Evolutionary conservation across 768 basidiomycete species (phyloP).

Genomic region (Neoboletus magnificus): DNA sequence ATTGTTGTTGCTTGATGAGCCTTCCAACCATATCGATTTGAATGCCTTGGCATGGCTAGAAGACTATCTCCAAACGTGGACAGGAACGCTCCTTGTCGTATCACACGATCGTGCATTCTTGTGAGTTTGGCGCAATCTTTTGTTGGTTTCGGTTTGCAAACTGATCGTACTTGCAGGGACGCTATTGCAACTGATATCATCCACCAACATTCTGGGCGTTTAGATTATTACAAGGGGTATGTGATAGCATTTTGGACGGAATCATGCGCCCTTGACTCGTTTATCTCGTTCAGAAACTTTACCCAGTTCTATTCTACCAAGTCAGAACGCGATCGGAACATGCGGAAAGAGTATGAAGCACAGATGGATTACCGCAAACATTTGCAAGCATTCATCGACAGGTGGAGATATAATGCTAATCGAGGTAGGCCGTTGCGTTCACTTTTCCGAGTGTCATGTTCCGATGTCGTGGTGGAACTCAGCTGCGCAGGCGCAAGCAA

Average conservation of each 20-base stretch:
- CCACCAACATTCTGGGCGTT: slow-evolving; percentile 88
- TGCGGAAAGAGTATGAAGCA: slow-evolving; percentile 92
- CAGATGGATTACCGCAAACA: slow-evolving; percentile 95
- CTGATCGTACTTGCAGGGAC: slow-evolving; percentile 48
- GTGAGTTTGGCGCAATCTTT: slow-evolving; percentile 37
- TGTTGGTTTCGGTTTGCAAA: background rate
- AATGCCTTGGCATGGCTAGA: slow-evolving; percentile 98
- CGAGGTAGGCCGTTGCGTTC: slow-evolving; percentile 48
- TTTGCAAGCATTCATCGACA: slow-evolving; percentile 95
- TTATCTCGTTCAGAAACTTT: slow-evolving; percentile 67
- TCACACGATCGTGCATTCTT: slow-evolving; percentile 98
- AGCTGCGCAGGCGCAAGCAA: slow-evolving; percentile 86
- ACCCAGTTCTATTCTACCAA: slow-evolving; percentile 99
- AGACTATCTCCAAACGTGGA: slow-evolving; percentile 95
- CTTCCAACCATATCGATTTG: slow-evolving; percentile 95
- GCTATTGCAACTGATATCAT: slow-evolving; percentile 97
- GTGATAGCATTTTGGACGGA: slow-evolving; percentile 3
- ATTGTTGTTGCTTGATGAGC: slow-evolving; percentile 83
- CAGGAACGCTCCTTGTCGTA: slow-evolving; percentile 90
- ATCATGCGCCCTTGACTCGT: slow-evolving; percentile 2
- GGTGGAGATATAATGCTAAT: slow-evolving; percentile 98
- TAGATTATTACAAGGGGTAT: slow-evolving; percentile 97
- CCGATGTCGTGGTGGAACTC: slow-evolving; percentile 4
- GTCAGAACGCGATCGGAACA: slow-evolving; percentile 86
- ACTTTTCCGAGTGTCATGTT: background rate